Conservation (phyloP, 441 rosid species). For the Croton setiger region DNA sequence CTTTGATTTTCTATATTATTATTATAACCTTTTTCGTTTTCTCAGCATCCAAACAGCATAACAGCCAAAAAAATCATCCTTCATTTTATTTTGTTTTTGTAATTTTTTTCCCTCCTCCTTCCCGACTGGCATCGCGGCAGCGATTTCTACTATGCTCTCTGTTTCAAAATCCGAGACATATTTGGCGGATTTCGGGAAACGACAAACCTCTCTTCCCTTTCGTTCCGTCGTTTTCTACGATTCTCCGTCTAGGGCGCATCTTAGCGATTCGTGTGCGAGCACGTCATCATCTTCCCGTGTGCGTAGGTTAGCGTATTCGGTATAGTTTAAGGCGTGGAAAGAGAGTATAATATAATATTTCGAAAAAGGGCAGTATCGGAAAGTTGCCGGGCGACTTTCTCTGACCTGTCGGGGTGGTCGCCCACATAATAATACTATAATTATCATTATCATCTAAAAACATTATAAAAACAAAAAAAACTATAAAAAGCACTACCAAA, state of each 20-base stretch:
- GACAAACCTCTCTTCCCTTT: background rate
- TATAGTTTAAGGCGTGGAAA: background rate
- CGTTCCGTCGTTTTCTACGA: conserved; percentile 8
- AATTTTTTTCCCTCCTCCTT: too few species aligned
- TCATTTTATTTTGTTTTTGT: background rate
- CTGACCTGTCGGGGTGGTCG: conserved; percentile 15
- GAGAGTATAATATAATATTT: background rate
- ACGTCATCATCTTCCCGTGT: background rate
- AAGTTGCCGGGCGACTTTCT: conserved; percentile 17
- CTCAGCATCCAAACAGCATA: conserved; percentile 26
- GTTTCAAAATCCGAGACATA: conserved; percentile 10
- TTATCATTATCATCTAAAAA: background rate
- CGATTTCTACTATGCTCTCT: background rate
- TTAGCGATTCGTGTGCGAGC: background rate
- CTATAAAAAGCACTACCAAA: background rate
- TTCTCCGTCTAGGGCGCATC: background rate
- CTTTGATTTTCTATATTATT: background rate
- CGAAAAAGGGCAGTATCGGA: conserved; percentile 1
- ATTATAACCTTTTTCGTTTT: conserved; percentile 5
- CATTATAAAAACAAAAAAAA: background rate
- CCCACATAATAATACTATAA: background rate
- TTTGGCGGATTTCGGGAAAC: conserved; percentile 3
- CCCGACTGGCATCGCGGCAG: background rate
- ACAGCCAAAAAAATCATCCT: conserved; percentile 17
- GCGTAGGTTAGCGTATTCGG: conserved; percentile 3